Evolutionary conservation across 225 moss, liverwort and hornwort species (phyloP), one percentile per base, ranked within the genome.

Genomic region (Neckera pumila): DNA sequence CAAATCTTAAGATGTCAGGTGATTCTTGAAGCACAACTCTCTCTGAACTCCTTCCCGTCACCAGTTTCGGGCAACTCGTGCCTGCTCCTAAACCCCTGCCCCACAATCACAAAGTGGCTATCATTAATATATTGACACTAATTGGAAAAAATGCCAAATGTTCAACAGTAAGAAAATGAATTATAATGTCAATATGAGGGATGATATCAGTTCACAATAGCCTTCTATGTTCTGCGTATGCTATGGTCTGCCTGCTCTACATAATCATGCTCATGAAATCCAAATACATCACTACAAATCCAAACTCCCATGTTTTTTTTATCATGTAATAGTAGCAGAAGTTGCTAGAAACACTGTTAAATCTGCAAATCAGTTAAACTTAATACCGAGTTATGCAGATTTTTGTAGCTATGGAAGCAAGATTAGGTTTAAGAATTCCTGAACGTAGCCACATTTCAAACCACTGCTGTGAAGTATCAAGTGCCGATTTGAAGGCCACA

Each of bases 61-160:
- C 95, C 62, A 98, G 85, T 92, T 98, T 98, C 12, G 98, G 97
- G 78, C 98, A 98, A 80, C 98, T 98, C 58, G 98, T 98, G 77
- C 97, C 97, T 33, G 77, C 93, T 86, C 97, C 97, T 85, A 98
- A 91, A 57, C 96, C 97, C 92, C 98, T 98, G 85, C 76, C 89
- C 30, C 78, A 43, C n/a, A 38, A 86, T 58, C 33, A 26, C 62
- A 43, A 34, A 62, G 61, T 30, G 43, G 23, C 21, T 5, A 30
- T 74, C 74, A 45, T 33, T 47, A 81, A 34, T 10, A 23, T 34
- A 63, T 22, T 10, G 45, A 34, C 63, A 62, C 63, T 33, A 14
- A 40, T 31, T 34, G 63, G 11, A 45, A 43, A 6, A 75, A 33
- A 75, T 43, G 33, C 8, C 40, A 40, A 57, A 59, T 27, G 28